These are phyloP conservation scores for Ustilago curta DNA, from an alignment of 1,284 basidiomycete species.

Conservation along the genomic window DNA sequence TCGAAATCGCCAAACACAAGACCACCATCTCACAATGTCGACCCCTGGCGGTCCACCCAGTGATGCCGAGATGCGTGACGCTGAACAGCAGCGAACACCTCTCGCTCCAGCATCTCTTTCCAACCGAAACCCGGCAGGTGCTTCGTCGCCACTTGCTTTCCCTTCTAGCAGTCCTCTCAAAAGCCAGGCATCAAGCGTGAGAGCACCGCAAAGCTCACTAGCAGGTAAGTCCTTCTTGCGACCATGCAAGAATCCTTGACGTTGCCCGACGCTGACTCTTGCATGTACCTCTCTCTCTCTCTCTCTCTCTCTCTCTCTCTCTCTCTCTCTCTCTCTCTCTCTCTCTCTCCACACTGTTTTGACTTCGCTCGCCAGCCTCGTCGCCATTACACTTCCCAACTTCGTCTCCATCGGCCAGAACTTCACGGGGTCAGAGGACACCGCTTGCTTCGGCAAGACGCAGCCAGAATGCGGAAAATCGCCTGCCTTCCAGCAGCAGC, in stretches of 20 bases:
- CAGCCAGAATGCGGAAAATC: slow-evolving; percentile 40
- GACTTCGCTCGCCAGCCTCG: slow-evolving; percentile 27
- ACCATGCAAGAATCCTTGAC: not conserved
- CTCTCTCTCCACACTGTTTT: not conserved
- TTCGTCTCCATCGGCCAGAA: slow-evolving; percentile 60
- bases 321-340: not conserved
- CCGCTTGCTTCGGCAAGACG: slow-evolving; percentile 34
- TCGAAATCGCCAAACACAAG: not conserved
- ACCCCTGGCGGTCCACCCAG: slow-evolving; percentile 48
- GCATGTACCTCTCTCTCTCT: not conserved
- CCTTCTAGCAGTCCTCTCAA: slow-evolving; percentile 65
- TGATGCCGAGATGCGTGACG: slow-evolving; percentile 51
- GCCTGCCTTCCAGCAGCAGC: slow-evolving; percentile 53
- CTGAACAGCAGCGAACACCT: slow-evolving; percentile 46
- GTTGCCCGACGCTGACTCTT: not conserved
- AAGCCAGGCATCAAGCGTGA: slow-evolving; percentile 34
- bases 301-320: not conserved
- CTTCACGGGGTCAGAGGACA: slow-evolving; percentile 47
- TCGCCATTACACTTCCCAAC: slow-evolving; percentile 65
- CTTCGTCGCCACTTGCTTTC: slow-evolving; percentile 60
- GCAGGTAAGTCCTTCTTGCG: slow-evolving; percentile 32
- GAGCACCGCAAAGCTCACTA: slow-evolving; percentile 37
- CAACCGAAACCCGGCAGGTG: slow-evolving; percentile 32
- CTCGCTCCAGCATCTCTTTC: slow-evolving; percentile 45
- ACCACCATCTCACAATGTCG: slow-evolving; percentile 30